These are phyloP conservation scores for Saccharomycopsis sp. DNA, from an alignment of 805 yeast species.

Conservation along the genomic window DNA sequence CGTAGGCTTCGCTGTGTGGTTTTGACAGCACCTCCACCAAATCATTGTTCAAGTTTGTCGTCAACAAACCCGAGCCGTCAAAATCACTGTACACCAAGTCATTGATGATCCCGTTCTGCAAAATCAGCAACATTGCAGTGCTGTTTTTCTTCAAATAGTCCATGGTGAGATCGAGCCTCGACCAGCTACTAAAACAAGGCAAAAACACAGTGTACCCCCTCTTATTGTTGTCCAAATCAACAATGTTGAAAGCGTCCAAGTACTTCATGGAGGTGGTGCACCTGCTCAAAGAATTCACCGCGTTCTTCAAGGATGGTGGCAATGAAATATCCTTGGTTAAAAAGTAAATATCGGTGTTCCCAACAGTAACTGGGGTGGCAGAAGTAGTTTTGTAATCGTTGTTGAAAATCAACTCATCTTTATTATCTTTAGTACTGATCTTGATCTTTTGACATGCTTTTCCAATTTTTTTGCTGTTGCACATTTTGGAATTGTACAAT, in stretches of 20 bases:
- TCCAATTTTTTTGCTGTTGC: slow-evolving; percentile 48
- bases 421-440: slow-evolving; percentile 27
- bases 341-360: slow-evolving; percentile 58
- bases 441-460: slow-evolving; percentile 56
- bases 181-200: slow-evolving; percentile 76
- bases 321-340: slow-evolving; percentile 50
- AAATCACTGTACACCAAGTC: slow-evolving; percentile 62
- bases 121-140: slow-evolving; percentile 39
- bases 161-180: slow-evolving; percentile 45
- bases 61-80: slow-evolving; percentile 25
- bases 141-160: slow-evolving; percentile 48
- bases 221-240: slow-evolving; percentile 43
- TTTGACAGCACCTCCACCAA: slow-evolving; percentile 21
- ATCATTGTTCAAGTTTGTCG: slow-evolving; percentile 28
- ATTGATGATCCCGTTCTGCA: slow-evolving; percentile 53
- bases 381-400: slow-evolving; percentile 37
- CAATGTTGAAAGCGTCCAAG: slow-evolving; percentile 42
- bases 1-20: slow-evolving; percentile 5
- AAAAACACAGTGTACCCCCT: slow-evolving; percentile 67
- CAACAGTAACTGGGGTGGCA: slow-evolving; percentile 36
- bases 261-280: slow-evolving; percentile 59
- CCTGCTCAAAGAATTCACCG: slow-evolving; percentile 53
- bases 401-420: slow-evolving; percentile 37
- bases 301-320: slow-evolving; percentile 56
- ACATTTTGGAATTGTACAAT: slow-evolving; percentile 44